Base-by-base conservation (phyloP, 2,329 filamentous ascomycete species). In the Keithomyces neogunnii region DNA sequence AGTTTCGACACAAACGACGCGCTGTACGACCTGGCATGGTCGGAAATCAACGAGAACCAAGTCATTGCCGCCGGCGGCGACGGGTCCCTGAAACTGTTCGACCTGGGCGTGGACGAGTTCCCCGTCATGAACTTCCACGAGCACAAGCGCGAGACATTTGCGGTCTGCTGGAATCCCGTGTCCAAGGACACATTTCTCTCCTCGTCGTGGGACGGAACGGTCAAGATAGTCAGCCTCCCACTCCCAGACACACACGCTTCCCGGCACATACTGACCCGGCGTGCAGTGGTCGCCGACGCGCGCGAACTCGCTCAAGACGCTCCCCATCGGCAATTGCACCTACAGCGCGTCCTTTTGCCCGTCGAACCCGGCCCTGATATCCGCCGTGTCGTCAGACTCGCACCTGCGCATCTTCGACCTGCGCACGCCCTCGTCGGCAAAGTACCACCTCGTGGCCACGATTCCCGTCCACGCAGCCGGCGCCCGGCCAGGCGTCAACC, bases 1-100 rank as follows among this genome's bases (percentile, higher is more conserved):
- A 92, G 88, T 65, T 99, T 92, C 73, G 92, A 96, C 64, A 99
- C 93, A 9, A 95, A 97, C 73, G 93, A 99, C 69, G 88, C 91
- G 44, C 85, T 97, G 57, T 99, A 95, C 70, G 93, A 99, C 70
- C 77, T 93, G 49, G 81, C 91, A 30, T 97, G 93, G 90, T 96
- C 90, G 19, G 93, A 99, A 73, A 82, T 89, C 59, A 91, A 99
- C 73, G 92, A 96, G 73, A 95, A 93, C 69, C 93, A 99, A 72
- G 75, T 96, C 48, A 79, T 95, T 26, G 85, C 86, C 1, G 91
- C 90, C 0, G 91, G 88, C 59, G 93, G 93, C 57, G 93, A 99
- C 71, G 93, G 93, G 51, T 92, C 88, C 50, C 80, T 99, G 63
- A 96, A 96, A 72, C 81, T 99, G 45, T 99, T 93, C 69, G 93